These are phyloP conservation scores for Neurospora pannonica DNA, from an alignment of 495 filamentous ascomycete species.

Conservation along the genomic window DNA sequence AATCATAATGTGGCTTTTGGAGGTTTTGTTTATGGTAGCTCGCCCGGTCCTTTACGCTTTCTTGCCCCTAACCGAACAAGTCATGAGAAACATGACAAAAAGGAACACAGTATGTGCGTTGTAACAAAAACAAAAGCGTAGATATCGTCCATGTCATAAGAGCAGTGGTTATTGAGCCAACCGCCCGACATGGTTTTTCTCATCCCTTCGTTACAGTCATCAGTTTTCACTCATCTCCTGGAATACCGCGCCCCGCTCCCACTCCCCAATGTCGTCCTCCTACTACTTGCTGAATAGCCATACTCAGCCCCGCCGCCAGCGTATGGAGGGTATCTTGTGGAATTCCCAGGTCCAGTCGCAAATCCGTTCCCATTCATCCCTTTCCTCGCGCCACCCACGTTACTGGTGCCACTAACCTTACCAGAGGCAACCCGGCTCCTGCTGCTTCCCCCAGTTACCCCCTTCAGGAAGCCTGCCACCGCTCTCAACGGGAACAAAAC, in stretches of 20 bases:
- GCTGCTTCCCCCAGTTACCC: background rate
- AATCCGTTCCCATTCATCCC: background rate
- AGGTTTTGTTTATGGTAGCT: background rate
- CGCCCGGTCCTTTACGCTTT: background rate
- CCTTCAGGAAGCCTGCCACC: conserved; percentile 8
- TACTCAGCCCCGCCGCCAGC: background rate
- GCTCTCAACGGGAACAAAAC: conserved; percentile 16
- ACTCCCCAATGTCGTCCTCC: background rate
- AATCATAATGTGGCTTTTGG: background rate
- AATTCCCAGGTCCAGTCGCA: background rate
- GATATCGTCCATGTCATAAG: background rate
- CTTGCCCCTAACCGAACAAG: background rate
- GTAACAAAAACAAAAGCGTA: background rate
- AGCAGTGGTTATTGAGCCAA: background rate
- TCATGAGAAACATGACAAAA: background rate
- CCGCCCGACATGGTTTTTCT: background rate
- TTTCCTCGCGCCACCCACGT: background rate
- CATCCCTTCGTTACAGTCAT: background rate
- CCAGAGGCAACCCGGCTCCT: background rate
- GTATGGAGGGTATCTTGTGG: background rate
- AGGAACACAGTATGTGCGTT: background rate
- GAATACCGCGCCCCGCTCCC: background rate
- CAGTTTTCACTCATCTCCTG: background rate
- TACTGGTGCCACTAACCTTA: background rate
- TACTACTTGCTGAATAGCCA: background rate